Evolutionary conservation across 108 stramenopile species (phyloP).

Genomic region (Pseudonitzschia delicatissima): DNA sequence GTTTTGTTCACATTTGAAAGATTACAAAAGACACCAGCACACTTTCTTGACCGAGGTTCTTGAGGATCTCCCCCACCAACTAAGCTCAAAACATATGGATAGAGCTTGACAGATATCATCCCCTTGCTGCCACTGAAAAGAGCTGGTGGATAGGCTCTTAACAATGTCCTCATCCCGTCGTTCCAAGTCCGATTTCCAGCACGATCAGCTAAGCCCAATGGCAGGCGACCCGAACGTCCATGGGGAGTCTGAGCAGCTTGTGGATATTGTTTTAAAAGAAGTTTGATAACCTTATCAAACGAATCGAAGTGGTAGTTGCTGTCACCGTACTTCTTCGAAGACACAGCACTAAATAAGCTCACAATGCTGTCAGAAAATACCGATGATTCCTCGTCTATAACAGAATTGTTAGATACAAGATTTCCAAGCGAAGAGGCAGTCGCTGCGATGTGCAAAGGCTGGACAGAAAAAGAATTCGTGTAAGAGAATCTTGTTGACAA

Average conservation of each 20-base stretch:
- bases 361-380: conserved; percentile 14
- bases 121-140: conserved; percentile 23
- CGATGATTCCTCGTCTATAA: conserved; percentile 17
- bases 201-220: conserved; percentile 38
- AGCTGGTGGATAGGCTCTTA: conserved; percentile 42
- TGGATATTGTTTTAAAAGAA: conserved; percentile 41
- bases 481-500: neutral
- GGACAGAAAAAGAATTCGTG: neutral
- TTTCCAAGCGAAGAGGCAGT: conserved; percentile 25
- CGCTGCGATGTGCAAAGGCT: conserved; percentile 53
- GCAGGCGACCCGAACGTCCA: conserved; percentile 33
- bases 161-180: conserved; percentile 40
- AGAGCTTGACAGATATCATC: conserved; percentile 18
- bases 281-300: conserved; percentile 43
- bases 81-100: conserved; percentile 37
- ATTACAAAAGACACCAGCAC: neutral
- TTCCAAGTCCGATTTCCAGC: conserved; percentile 35
- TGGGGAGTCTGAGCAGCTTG: conserved; percentile 42
- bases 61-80: conserved; percentile 22
- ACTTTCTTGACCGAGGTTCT: neutral
- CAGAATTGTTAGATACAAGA: neutral
- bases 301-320: neutral
- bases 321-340: neutral
- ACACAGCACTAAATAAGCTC: neutral
- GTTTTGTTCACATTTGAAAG: neutral